Evolutionary conservation across 306 rosid species (phyloP).

Genomic region (Vicia villosa): DNA sequence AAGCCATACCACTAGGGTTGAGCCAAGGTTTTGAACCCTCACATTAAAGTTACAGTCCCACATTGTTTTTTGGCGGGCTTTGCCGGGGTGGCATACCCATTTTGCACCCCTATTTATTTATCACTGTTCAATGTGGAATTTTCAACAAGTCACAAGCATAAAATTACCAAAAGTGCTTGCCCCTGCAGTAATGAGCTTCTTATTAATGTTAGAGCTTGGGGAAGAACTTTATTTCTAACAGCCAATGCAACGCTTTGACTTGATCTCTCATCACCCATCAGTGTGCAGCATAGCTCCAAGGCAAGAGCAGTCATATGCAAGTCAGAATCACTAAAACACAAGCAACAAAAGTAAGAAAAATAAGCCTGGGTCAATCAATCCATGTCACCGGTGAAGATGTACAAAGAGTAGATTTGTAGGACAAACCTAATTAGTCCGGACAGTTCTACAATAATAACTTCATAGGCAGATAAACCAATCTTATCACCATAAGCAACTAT

Average conservation of each 20-base stretch:
- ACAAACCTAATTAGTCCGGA: slow-evolving; percentile 86
- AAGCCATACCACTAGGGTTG: background rate
- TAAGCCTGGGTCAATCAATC: slow-evolving; percentile 29
- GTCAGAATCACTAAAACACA: slow-evolving; percentile 86
- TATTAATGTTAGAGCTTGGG: slow-evolving; percentile 85
- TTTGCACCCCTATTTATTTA: background rate
- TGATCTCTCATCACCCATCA: slow-evolving; percentile 96
- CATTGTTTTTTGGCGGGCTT: too few relatives aligned
- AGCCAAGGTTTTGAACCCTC: too few relatives aligned
- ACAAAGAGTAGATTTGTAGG: slow-evolving; percentile 27
- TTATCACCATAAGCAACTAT: slow-evolving; percentile 95
- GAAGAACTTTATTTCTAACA: slow-evolving; percentile 96
- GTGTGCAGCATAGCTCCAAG: slow-evolving; percentile 93
- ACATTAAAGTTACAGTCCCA: too few relatives aligned
- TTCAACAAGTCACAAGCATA: slow-evolving; percentile 19
- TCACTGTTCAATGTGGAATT: background rate
- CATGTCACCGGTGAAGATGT: slow-evolving; percentile 3
- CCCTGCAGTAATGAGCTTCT: slow-evolving; percentile 98
- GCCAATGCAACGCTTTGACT: slow-evolving; percentile 86
- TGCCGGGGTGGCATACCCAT: too few relatives aligned
- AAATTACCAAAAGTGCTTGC: slow-evolving; percentile 84
- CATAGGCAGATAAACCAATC: slow-evolving; percentile 91
- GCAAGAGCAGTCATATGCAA: slow-evolving; percentile 99
- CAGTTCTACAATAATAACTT: slow-evolving; percentile 91
- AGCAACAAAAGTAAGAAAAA: slow-evolving; percentile 20